Percentiles rank a stretch among this genome's conserved stretches.
Conservation (phyloP, 2,329 filamentous ascomycete species). For the Hypomyces perniciosus region DNA sequence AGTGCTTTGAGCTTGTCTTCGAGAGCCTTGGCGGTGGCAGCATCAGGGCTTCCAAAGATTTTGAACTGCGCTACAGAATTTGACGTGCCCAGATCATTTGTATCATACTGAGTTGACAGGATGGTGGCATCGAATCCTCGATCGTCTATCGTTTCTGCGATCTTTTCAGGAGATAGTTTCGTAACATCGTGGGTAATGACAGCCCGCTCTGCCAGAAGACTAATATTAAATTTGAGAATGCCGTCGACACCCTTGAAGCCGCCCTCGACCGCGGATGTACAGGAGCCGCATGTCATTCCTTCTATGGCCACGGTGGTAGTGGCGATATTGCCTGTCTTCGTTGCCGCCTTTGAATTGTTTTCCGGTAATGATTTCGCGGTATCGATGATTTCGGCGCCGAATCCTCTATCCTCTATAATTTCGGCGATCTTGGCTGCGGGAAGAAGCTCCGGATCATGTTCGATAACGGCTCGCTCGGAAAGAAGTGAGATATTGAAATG, state of each 20-base stretch:
- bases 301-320: conserved; percentile 85
- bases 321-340: conserved; percentile 40
- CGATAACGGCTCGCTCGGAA: conserved; percentile 77
- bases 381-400: conserved; percentile 73
- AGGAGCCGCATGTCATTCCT: conserved; percentile 97
- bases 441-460: conserved; percentile 61
- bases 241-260: conserved; percentile 75
- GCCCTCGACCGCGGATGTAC: conserved; percentile 83
- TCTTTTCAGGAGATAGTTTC: conserved; percentile 65
- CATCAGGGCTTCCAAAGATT: conserved; percentile 72
- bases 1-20: conserved; percentile 61
- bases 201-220: conserved; percentile 83
- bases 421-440: conserved; percentile 49
- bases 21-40: conserved; percentile 63
- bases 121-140: conserved; percentile 80
- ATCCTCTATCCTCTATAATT: conserved; percentile 66
- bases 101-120: conserved; percentile 66
- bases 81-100: conserved; percentile 45
- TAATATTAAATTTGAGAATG: conserved; percentile 87
- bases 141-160: conserved; percentile 80
- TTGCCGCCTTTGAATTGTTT: conserved; percentile 18
- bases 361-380: conserved; percentile 45
- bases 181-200: conserved; percentile 76
- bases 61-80: conserved; percentile 69
- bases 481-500: conserved; percentile 77